Conservation (phyloP, 225 moss, liverwort and hornwort genomes). For the Lunularia cruciata region DNA sequence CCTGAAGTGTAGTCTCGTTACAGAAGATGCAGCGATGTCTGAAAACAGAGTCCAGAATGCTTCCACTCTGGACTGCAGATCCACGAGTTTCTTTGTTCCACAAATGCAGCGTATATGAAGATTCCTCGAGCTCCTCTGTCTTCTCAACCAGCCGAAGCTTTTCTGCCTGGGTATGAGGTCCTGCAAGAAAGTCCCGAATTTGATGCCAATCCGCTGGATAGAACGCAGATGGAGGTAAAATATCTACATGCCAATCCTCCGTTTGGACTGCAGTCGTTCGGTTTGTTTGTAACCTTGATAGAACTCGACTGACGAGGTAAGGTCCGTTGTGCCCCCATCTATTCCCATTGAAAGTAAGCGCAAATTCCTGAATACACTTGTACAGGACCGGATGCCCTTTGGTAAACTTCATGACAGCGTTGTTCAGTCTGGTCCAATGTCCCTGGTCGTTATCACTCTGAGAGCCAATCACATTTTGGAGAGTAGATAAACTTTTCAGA, state of each 20-base stretch:
- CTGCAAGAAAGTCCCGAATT: constrained; percentile 19
- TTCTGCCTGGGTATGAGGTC: constrained; percentile 14
- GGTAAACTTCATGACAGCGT: constrained; percentile 59
- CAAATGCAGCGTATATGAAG: constrained; percentile 56
- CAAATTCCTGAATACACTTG: constrained; percentile 50
- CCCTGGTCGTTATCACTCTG: constrained; percentile 35
- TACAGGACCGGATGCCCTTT: constrained; percentile 34
- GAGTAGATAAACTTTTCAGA: constrained; percentile 35
- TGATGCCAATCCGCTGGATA: neutral
- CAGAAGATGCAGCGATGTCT: constrained; percentile 55
- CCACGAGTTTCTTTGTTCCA: constrained; percentile 56
- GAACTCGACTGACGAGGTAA: constrained; percentile 58
- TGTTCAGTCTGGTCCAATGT: constrained; percentile 57
- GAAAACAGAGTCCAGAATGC: constrained; percentile 56
- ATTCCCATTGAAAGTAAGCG: constrained; percentile 48
- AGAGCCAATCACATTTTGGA: constrained; percentile 46
- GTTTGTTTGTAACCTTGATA: constrained; percentile 37
- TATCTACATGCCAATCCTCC: neutral
- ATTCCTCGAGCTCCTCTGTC: constrained; percentile 30
- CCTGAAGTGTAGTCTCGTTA: constrained; percentile 17
- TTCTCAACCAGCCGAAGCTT: constrained; percentile 41
- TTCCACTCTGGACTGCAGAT: constrained; percentile 49
- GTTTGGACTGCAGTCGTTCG: constrained; percentile 26
- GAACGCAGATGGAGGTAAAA: neutral
- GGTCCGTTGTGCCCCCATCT: constrained; percentile 75